Conservation (phyloP, 306 rosid species). For the Sicyos edulis region DNA sequence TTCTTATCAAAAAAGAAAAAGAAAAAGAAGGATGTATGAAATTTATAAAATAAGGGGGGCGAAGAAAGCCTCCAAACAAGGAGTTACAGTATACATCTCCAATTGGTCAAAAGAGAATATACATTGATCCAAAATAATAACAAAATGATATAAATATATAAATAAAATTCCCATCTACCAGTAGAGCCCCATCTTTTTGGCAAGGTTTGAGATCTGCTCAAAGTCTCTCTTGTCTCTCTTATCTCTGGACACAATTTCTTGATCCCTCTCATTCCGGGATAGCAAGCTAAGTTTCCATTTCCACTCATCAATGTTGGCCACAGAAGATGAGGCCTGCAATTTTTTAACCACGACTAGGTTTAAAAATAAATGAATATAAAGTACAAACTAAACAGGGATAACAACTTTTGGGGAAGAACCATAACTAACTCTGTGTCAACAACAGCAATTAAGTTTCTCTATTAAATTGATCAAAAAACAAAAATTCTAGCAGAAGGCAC, state of each 20-base stretch:
- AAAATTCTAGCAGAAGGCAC: neutral
- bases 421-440: neutral
- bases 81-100: too few species aligned
- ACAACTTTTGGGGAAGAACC: neutral
- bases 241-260: constrained; percentile 82
- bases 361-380: neutral
- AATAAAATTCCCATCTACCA: constrained; percentile 33
- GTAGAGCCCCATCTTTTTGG: constrained; percentile 85
- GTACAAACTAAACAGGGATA: constrained; percentile 10
- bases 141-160: neutral
- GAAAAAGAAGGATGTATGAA: too few species aligned
- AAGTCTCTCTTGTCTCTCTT: constrained; percentile 87
- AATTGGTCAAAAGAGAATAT: neutral
- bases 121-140: neutral
- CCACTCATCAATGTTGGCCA: constrained; percentile 96
- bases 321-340: constrained; percentile 75
- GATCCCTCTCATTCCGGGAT: constrained; percentile 70
- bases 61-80: too few species aligned
- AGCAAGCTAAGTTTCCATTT: constrained; percentile 95
- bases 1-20: too few species aligned
- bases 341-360: constrained; percentile 7
- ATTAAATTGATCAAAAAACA: neutral
- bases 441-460: neutral
- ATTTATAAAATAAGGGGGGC: too few species aligned
- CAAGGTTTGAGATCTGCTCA: constrained; percentile 88